Evolutionary conservation across 1,284 basidiomycete genomes (phyloP).

Genomic region (Ganoderma resinaceum): DNA sequence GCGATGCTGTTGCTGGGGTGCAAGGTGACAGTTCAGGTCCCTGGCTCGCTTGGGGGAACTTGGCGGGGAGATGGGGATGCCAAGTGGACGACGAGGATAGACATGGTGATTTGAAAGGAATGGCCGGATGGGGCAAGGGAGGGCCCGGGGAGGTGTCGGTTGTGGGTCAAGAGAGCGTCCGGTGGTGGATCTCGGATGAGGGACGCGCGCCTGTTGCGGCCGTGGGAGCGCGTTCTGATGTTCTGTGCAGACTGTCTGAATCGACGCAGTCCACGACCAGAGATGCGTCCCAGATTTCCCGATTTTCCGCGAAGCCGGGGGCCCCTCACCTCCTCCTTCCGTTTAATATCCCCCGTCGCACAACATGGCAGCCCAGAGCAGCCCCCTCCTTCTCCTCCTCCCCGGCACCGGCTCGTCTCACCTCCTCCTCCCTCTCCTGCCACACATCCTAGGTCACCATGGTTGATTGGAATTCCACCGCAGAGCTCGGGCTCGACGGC

Average conservation of each 20-base stretch:
- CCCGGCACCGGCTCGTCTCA: conserved; percentile 15
- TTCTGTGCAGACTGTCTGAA: neutral
- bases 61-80: conserved; percentile 1
- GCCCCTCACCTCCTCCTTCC: conserved; percentile 5
- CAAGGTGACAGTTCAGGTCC: neutral
- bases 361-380: conserved; percentile 9
- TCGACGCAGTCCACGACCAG: neutral
- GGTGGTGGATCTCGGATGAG: neutral
- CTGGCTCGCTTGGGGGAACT: conserved; percentile 1
- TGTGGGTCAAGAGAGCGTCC: neutral
- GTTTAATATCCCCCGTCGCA: conserved; percentile 20
- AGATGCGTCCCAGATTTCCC: neutral
- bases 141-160: neutral
- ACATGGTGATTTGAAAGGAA: conserved; percentile 10
- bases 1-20: neutral
- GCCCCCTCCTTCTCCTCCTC: conserved; percentile 18
- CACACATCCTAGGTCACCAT: conserved; percentile 26
- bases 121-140: conserved; percentile 2
- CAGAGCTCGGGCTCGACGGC: conserved; percentile 56
- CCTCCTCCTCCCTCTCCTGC: conserved; percentile 7
- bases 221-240: conserved; percentile 9
- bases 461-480: conserved; percentile 54
- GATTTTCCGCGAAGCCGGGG: neutral
- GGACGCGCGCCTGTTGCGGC: conserved; percentile 2
- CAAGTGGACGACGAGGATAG: neutral